phyloP scores from a whole-genome alignment of 108 stramenopile species.

The Fragilaria crotonensis region DNA sequence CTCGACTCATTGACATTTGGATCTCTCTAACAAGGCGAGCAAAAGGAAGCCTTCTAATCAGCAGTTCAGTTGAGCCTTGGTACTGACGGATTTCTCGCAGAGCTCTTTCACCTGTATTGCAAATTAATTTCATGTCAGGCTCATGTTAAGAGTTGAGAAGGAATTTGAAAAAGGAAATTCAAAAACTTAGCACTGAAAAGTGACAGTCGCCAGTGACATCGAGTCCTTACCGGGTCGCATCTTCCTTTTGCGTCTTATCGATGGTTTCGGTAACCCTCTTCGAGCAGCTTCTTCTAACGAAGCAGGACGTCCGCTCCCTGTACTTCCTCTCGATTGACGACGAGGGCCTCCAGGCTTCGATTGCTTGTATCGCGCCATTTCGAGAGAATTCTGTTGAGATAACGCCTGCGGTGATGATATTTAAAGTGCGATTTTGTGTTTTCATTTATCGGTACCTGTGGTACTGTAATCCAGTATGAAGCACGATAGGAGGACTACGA shows the following conservation, averaged over 20 bases:
- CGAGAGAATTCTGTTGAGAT: too few species aligned
- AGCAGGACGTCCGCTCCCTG: neutral
- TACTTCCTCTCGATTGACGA: neutral
- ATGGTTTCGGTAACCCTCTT: neutral
- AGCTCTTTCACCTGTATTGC: constrained; percentile 66
- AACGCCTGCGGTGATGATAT: too few species aligned
- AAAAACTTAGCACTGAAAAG: neutral
- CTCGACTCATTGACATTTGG: constrained; percentile 46
- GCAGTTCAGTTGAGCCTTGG: constrained; percentile 86
- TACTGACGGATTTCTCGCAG: constrained; percentile 91
- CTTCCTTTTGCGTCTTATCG: constrained; percentile 32
- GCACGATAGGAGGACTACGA: too few species aligned
- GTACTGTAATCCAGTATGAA: too few species aligned
- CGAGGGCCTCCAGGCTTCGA: neutral
- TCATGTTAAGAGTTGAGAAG: neutral
- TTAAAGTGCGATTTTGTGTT: too few species aligned
- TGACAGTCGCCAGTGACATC: neutral
- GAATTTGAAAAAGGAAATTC: neutral
- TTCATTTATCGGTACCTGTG: too few species aligned
- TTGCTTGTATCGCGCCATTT: neutral
- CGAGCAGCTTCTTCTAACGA: constrained; percentile 1
- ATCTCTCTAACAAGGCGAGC: constrained; percentile 88
- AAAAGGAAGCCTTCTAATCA: constrained; percentile 94
- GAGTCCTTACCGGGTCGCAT: constrained; percentile 45
- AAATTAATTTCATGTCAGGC: neutral